Percentiles rank a stretch among this genome's conserved stretches.
These are phyloP conservation scores for Bruguiera sexangula DNA, from an alignment of 345 rosid species.

Conservation along the genomic window DNA sequence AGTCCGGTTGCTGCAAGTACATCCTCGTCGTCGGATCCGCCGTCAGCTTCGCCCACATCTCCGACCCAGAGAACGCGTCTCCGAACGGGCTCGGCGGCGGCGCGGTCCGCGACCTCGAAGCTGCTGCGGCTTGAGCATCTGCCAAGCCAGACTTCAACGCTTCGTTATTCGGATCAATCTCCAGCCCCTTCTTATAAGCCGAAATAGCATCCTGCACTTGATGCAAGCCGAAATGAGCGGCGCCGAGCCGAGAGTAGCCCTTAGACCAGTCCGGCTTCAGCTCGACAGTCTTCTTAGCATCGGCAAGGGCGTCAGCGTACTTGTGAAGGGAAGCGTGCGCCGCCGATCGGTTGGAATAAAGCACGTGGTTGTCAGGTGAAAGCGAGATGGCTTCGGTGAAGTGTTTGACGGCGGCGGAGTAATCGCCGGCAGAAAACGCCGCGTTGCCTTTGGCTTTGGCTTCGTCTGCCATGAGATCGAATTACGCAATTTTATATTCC, in stretches of 20 bases:
- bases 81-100: conserved; percentile 59
- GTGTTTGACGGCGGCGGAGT: conserved; percentile 59
- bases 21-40: conserved; percentile 77
- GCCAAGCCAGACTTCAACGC: conserved; percentile 71
- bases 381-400: conserved; percentile 81
- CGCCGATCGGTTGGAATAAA: conserved; percentile 97
- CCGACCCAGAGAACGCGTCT: conserved; percentile 79
- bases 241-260: conserved; percentile 95
- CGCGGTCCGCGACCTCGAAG: conserved; percentile 46
- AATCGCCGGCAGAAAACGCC: conserved; percentile 95
- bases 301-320: conserved; percentile 67
- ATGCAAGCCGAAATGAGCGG: conserved; percentile 68
- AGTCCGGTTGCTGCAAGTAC: conserved; percentile 78
- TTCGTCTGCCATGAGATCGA: conserved; percentile 23
- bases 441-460: conserved; percentile 73
- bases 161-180: conserved; percentile 79
- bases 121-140: conserved; percentile 65
- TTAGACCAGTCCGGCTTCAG: conserved; percentile 93
- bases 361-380: conserved; percentile 79
- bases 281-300: conserved; percentile 89
- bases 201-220: conserved; percentile 55
- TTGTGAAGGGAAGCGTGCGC: conserved; percentile 73
- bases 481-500: too few relatives aligned
- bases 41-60: conserved; percentile 96
- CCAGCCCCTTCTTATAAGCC: conserved; percentile 74